Evolutionary conservation across 192 early-diverging fungal genomes (phyloP), one percentile per base, ranked within the genome.

Genomic region (Kappamyces sp.): DNA sequence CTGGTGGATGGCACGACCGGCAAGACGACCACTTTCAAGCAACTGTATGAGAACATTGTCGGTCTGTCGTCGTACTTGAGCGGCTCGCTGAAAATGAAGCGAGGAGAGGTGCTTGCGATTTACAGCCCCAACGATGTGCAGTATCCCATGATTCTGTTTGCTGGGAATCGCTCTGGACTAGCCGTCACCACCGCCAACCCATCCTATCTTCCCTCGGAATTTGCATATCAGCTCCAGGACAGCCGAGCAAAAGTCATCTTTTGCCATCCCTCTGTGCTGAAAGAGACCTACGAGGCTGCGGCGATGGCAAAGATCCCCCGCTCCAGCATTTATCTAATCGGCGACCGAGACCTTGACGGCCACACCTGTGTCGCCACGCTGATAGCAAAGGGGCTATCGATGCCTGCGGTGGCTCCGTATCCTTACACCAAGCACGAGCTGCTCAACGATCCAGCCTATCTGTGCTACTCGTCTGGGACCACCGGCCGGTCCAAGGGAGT

Each of bases 141-240:
- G 58, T 82, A 84, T 66, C 82, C 87, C 31, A 62, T 84, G 34
- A 79, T 76, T 9, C 62, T 84, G 9, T 69, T 89, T 46, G 82
- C 83, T 15, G 68, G 82, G 36, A 74, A 88, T 7, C 77, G 80
- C 60, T 78, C 80, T 2, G 82, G 87, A 35, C 79, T 40, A 1
- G 71, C 83, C 2, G 77, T 90, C 12, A 86, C 89, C 1, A 83
- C 85, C 12, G 84, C 84, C 37, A 97, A 93, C 55, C 92, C 92
- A 38, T 77, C 77, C 5, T 97, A 97, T 71, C 90, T 83, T 4
- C 72, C 76, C 54, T 67, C 73, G 51, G 94, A 97, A 61, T 67
- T 93, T 5, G 79, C 84, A 2, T 82, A 88, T 62, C 90, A 93
- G 59, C 69, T 97, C 47, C 61, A 70, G 8, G 85, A 90, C 44